Evolutionary conservation across 225 moss, liverwort and hornwort species (phyloP).

Genomic region (Asterella californica): DNA sequence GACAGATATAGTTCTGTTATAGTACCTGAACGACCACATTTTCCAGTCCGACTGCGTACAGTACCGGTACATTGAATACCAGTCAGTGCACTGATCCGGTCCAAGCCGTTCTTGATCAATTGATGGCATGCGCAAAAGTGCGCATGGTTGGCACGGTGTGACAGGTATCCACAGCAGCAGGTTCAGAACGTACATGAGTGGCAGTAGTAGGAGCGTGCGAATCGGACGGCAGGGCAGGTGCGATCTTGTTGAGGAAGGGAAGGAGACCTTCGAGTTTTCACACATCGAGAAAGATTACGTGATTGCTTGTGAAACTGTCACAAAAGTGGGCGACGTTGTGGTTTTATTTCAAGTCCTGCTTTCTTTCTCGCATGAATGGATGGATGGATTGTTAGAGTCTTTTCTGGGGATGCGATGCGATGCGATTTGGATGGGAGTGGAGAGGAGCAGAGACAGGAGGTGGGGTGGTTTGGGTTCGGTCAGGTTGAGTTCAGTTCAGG

Average conservation of each 20-base stretch:
- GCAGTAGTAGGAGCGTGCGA: no score
- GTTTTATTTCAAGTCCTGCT: no score
- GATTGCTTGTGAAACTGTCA: no score
- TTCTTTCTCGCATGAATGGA: no score
- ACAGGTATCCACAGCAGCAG: not conserved
- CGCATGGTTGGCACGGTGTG: not conserved
- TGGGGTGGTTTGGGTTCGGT: no score
- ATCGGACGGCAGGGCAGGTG: not conserved
- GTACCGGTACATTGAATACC: not conserved
- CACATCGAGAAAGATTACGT: not conserved
- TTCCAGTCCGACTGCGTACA: not conserved
- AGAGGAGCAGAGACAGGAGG: no score
- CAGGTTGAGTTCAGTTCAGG: no score
- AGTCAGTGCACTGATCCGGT: not conserved
- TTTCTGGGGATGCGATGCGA: no score
- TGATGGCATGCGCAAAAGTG: not conserved
- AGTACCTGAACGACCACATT: not conserved
- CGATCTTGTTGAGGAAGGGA: not conserved
- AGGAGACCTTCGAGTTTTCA: not conserved
- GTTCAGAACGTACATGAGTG: not conserved
- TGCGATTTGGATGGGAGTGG: no score
- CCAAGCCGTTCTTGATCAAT: not conserved
- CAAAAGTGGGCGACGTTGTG: no score
- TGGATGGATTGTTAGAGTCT: no score
- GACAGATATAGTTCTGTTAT: not conserved